Evolutionary conservation across 1,284 basidiomycete genomes (phyloP).

Genomic region (Mycena citricolor): DNA sequence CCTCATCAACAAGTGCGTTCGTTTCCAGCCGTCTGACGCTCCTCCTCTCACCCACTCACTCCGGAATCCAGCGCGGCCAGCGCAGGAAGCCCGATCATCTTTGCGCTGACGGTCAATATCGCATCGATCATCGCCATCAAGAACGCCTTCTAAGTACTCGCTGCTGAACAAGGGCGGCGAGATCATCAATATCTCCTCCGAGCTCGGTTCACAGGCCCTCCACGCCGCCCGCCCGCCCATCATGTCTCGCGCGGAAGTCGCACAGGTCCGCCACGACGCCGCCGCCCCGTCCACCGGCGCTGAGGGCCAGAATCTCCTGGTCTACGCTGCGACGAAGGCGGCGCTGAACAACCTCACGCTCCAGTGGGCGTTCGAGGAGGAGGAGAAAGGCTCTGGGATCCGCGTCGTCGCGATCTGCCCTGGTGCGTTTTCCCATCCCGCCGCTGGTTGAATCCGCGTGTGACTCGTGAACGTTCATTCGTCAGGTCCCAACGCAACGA

Average conservation of each 20-base stretch:
- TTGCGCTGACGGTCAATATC: constrained; percentile 2
- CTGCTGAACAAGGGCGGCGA: neutral
- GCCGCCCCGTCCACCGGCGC: no score
- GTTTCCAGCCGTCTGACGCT: neutral
- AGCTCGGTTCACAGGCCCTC: neutral
- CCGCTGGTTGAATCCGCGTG: neutral
- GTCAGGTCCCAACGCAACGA: neutral
- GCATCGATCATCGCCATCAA: neutral
- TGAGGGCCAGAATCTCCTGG: neutral
- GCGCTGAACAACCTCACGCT: constrained; percentile 4
- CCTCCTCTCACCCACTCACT: neutral
- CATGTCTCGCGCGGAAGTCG: neutral
- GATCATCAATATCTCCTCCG: constrained; percentile 1
- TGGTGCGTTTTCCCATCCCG: neutral
- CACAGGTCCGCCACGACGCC: constrained; percentile 11
- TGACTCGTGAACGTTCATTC: neutral
- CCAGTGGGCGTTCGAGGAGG: neutral
- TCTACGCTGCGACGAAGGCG: neutral
- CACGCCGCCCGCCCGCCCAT: neutral
- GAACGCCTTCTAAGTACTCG: neutral
- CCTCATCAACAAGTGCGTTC: constrained; percentile 4
- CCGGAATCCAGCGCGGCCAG: constrained; percentile 1
- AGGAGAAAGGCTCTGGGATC: constrained; percentile 1
- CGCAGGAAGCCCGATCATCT: neutral
- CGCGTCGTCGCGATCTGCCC: constrained; percentile 2